Evolutionary conservation across 306 rosid genomes (phyloP), one percentile per base, ranked within the genome.

Genomic region (Dicorynia guianensis): DNA sequence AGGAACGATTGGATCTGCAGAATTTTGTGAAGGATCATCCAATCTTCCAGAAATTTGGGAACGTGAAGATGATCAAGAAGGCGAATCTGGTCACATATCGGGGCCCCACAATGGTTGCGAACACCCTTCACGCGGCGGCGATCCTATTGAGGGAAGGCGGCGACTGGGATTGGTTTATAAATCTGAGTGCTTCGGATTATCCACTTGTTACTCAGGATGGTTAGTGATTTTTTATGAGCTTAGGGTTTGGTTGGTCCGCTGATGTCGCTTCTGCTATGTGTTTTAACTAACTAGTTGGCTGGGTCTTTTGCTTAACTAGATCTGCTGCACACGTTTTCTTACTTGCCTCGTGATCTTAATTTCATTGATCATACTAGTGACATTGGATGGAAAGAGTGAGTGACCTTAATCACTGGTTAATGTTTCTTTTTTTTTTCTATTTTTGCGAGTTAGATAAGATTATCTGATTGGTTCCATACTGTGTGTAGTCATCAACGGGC

Each of bases 341-440:
- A 81, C 86, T 75, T 89, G 85, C 89, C 88, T 11, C 80, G 95
- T 35, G 95, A 89, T 82, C 92, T 89, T 11, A 89, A 89, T 82
- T 89, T 89, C 89, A 83, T 89, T 25, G 92, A 89, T 74, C 92
- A 89, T 76, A 89, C 95, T 6, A 85, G 95, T 68, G 79, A 87
- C 75, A 87, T 89, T 80, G 95, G 95, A 56, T 89, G 95, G 95
- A 89, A 87, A 80, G 95, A 85, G 95, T 89, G 75, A 38, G 95
- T 67, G 56, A 35, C 0, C 19, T 46, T 76, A 20, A 11, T 43
- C 30, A 4, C 19, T 62, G 10, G 20, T 67, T 67, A 10, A 40
- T 30, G 6, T 6, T 8, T 49, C 7, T 15, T 36, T 36, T 15
- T 36, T 36, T 57, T 7, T 64, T 18, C 18, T 54, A 11, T 35